Percentiles rank a stretch among this genome's conserved stretches.
Evolutionary conservation across 129 eudicot genomes (phyloP).

Genomic region (Solidago caesia): DNA sequence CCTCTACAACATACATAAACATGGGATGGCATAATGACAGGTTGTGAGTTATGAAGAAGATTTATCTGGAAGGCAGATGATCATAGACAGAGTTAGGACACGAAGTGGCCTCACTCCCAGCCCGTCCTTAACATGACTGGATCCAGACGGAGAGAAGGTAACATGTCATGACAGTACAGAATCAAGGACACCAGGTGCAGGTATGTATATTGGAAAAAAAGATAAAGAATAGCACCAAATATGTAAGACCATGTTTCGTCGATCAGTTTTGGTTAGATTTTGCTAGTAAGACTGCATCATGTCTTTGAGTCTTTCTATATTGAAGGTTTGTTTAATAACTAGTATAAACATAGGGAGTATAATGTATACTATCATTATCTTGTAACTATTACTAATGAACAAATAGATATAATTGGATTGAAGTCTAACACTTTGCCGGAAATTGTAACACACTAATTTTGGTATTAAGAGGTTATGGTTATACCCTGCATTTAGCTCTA

Average conservation of each 20-base stretch:
- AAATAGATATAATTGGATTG: neutral
- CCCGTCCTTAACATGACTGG: slow-evolving; percentile 23
- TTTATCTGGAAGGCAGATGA: slow-evolving; percentile 87
- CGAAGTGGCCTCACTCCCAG: slow-evolving; percentile 52
- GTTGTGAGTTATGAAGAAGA: slow-evolving; percentile 92
- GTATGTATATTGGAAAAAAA: too few species aligned
- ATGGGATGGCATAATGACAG: slow-evolving; percentile 38
- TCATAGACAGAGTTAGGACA: slow-evolving; percentile 81
- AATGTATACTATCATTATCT: neutral
- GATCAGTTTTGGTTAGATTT: too few species aligned
- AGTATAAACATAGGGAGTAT: neutral
- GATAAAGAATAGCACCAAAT: too few species aligned
- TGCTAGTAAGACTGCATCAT: too few species aligned
- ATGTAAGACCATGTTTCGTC: too few species aligned
- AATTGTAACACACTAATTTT: neutral
- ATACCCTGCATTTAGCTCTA: neutral
- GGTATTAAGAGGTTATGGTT: neutral
- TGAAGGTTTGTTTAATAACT: too few species aligned
- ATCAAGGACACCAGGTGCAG: neutral
- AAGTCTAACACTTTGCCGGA: neutral
- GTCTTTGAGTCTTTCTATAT: too few species aligned
- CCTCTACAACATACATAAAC: neutral
- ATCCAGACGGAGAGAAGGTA: neutral
- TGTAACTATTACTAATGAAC: neutral
- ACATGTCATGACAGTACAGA: slow-evolving; percentile 9